Conservation (phyloP, 2,329 filamentous ascomycete species). For the Aspergillus niger region DNA sequence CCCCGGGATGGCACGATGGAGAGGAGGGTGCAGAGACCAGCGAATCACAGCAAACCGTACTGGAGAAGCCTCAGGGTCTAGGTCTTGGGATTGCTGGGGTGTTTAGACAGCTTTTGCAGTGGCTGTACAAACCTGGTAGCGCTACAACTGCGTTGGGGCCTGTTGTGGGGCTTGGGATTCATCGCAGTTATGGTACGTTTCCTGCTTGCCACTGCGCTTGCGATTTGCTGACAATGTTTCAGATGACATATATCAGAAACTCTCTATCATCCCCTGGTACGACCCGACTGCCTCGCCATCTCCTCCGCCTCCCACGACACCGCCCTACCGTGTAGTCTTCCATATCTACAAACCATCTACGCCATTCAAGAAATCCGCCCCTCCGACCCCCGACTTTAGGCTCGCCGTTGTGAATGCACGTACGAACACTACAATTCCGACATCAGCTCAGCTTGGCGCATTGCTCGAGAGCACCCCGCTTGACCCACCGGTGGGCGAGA, state of each 20-base stretch:
- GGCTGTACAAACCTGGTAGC: conserved; percentile 32
- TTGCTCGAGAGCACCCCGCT: conserved; percentile 75
- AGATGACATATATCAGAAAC: conserved; percentile 73
- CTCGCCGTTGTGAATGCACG: conserved; percentile 80
- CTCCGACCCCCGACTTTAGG: conserved; percentile 78
- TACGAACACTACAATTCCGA: conserved; percentile 67
- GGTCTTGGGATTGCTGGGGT: conserved; percentile 31
- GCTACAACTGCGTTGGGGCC: conserved; percentile 46
- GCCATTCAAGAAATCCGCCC: conserved; percentile 76
- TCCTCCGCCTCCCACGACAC: conserved; percentile 28
- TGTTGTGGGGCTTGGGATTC: conserved; percentile 55
- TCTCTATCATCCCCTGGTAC: conserved; percentile 73
- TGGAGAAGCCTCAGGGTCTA: conserved; percentile 18
- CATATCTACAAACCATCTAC: conserved; percentile 76
- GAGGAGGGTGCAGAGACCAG: conserved; percentile 13
- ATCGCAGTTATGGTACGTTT: conserved; percentile 54
- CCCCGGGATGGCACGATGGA: conserved; percentile 55
- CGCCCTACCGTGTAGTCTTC: conserved; percentile 73
- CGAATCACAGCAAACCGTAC: background rate
- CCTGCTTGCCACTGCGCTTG: background rate
- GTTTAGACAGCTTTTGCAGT: conserved; percentile 36
- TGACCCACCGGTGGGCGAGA: conserved; percentile 57
- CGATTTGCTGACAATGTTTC: conserved; percentile 7
- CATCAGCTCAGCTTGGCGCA: conserved; percentile 67
- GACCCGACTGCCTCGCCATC: conserved; percentile 51